Percentiles rank a stretch among this genome's conserved stretches.
Evolutionary conservation across 257 asterid genomes (phyloP).

Genomic region (Solanum gracilifrons): DNA sequence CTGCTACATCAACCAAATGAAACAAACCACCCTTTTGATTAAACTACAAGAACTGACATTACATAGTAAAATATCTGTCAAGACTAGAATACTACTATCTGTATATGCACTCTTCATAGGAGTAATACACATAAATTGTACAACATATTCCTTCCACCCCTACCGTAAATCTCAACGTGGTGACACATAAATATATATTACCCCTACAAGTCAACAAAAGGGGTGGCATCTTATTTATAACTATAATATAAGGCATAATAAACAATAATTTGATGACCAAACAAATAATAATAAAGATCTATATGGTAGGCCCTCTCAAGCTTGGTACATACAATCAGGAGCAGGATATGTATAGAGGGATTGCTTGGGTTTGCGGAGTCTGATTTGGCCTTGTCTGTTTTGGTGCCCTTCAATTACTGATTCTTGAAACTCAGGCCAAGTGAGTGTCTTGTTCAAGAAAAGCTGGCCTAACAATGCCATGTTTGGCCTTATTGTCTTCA

Average conservation of each 20-base stretch:
- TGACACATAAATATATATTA: not conserved
- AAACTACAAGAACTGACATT: not conserved
- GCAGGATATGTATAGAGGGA: conserved; percentile 88
- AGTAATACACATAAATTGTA: not conserved
- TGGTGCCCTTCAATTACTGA: conserved; percentile 63
- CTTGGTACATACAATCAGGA: conserved; percentile 88
- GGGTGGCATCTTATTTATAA: conserved; percentile 5
- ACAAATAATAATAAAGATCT: not conserved
- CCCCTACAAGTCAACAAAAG: not conserved
- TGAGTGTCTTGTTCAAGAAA: conserved; percentile 68
- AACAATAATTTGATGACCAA: not conserved
- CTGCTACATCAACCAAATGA: not conserved
- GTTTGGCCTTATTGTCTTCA: conserved; percentile 82
- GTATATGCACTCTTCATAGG: not conserved
- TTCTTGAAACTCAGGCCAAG: conserved; percentile 69
- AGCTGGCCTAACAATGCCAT: conserved; percentile 84
- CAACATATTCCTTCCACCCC: conserved; percentile 3
- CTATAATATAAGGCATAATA: not conserved
- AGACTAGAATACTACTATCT: not conserved
- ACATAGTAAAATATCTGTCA: not conserved
- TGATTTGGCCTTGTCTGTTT: conserved; percentile 73
- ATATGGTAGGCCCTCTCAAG: conserved; percentile 10
- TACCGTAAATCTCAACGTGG: not conserved
- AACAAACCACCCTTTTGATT: not conserved
- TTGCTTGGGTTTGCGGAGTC: conserved; percentile 59